These are phyloP conservation scores for barrel medic (Medicago truncatula) DNA, from an alignment of 306 rosid species.

Conservation along the genomic window DNA sequence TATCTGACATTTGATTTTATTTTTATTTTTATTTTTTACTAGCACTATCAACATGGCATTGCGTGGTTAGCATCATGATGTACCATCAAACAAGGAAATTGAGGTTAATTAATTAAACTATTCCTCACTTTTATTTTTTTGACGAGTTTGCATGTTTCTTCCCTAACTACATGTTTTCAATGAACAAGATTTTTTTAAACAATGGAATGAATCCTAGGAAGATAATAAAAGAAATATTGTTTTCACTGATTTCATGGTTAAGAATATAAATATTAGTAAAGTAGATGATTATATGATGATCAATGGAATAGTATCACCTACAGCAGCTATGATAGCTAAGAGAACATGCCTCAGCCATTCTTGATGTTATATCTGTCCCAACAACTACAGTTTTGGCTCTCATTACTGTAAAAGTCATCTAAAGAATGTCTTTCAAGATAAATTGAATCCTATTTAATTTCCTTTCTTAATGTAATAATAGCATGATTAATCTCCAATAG, in stretches of 20 bases:
- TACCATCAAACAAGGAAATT: constrained; percentile 45
- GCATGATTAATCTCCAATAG: neutral
- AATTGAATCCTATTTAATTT: constrained; percentile 6
- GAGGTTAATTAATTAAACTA: constrained; percentile 45
- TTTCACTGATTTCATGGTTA: constrained; percentile 32
- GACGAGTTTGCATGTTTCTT: neutral
- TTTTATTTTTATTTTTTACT: neutral
- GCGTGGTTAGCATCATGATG: constrained; percentile 69
- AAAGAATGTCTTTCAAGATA: constrained; percentile 48
- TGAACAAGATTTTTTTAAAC: constrained; percentile 32
- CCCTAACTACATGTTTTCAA: constrained; percentile 2
- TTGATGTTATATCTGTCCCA: constrained; percentile 66
- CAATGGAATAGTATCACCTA: constrained; percentile 62
- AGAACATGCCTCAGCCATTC: constrained; percentile 58
- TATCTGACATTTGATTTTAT: neutral
- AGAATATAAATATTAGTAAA: no score
- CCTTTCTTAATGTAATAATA: neutral
- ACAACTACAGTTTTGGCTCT: constrained; percentile 56
- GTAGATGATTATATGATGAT: no score
- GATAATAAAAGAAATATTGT: neutral
- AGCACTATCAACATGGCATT: constrained; percentile 62
- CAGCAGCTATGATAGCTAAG: constrained; percentile 60
- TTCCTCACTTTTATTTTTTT: neutral
- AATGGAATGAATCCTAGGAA: constrained; percentile 9
- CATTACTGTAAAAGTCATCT: constrained; percentile 51